These are phyloP conservation scores for Pythium phragmiticola DNA, from an alignment of 352 stramenopile species.

Conservation along the genomic window DNA sequence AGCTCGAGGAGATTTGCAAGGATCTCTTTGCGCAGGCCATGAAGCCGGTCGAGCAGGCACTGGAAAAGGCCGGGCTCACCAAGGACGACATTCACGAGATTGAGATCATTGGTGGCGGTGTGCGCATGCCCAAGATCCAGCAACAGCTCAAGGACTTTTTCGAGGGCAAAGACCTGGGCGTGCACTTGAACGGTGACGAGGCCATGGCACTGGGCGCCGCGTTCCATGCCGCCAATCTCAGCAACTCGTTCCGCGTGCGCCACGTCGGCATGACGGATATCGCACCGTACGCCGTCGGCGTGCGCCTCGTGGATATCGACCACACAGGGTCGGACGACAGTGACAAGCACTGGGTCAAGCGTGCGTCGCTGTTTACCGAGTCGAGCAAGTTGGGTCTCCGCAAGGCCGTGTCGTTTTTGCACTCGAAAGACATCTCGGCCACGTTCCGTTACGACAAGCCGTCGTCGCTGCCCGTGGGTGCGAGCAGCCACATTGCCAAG, in stretches of 20 bases:
- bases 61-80: slow-evolving; percentile 89
- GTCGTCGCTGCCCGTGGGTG: slow-evolving; percentile 66
- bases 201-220: slow-evolving; percentile 95
- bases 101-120: slow-evolving; percentile 96
- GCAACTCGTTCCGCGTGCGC: slow-evolving; percentile 94
- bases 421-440: slow-evolving; percentile 90
- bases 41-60: slow-evolving; percentile 81
- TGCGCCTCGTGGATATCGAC: slow-evolving; percentile 83
- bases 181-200: slow-evolving; percentile 98
- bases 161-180: slow-evolving; percentile 85
- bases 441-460: slow-evolving; percentile 92
- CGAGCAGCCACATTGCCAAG: slow-evolving; percentile 78
- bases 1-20: slow-evolving; percentile 91
- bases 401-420: slow-evolving; percentile 95
- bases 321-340: slow-evolving; percentile 40
- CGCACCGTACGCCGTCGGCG: slow-evolving; percentile 84
- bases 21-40: slow-evolving; percentile 88
- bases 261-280: slow-evolving; percentile 95
- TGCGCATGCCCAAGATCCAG: slow-evolving; percentile 95
- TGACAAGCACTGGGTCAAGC: slow-evolving; percentile 89
- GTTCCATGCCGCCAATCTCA: slow-evolving; percentile 96
- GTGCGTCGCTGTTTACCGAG: slow-evolving; percentile 90
- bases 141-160: slow-evolving; percentile 81
- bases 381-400: slow-evolving; percentile 83
- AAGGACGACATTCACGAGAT: slow-evolving; percentile 92